Percentiles rank a stretch among this genome's conserved stretches.
These are phyloP conservation scores for Alternaria viburni DNA, from an alignment of 2,329 filamentous ascomycete genomes.

Conservation along the genomic window DNA sequence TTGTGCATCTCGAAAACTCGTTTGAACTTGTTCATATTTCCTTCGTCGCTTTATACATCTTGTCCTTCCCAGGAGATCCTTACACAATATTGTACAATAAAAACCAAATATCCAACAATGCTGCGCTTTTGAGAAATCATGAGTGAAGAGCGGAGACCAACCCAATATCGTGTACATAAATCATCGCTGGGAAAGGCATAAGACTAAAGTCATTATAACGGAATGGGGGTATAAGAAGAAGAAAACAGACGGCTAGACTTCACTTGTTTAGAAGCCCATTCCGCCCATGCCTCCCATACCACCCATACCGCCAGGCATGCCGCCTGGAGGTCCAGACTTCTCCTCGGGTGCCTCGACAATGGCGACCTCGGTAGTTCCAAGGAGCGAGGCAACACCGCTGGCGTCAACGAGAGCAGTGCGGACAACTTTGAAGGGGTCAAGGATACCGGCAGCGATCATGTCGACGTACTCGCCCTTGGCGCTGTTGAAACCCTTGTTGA, in stretches of 20 bases:
- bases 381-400: constrained; percentile 92
- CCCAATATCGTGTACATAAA: constrained; percentile 45
- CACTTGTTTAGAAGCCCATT: constrained; percentile 64
- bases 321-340: constrained; percentile 67
- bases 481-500: constrained; percentile 98
- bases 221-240: constrained; percentile 39
- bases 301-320: constrained; percentile 63
- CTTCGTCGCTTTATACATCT: constrained; percentile 40
- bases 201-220: constrained; percentile 44
- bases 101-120: constrained; percentile 37
- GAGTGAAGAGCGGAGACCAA: constrained; percentile 50
- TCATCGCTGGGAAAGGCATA: constrained; percentile 38
- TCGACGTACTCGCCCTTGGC: constrained; percentile 97
- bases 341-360: constrained; percentile 96
- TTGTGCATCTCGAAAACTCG: constrained; percentile 2
- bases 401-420: constrained; percentile 94
- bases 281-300: constrained; percentile 60
- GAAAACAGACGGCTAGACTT: constrained; percentile 28
- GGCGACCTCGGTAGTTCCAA: constrained; percentile 97
- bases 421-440: constrained; percentile 99
- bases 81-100: constrained; percentile 48
- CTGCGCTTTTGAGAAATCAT: constrained; percentile 46
- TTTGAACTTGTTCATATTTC: constrained; percentile 34
- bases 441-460: constrained; percentile 96
- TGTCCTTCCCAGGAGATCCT: constrained; percentile 32